phyloP scores from a whole-genome alignment of 257 asterid genomes.

The Coffea canephora region DNA sequence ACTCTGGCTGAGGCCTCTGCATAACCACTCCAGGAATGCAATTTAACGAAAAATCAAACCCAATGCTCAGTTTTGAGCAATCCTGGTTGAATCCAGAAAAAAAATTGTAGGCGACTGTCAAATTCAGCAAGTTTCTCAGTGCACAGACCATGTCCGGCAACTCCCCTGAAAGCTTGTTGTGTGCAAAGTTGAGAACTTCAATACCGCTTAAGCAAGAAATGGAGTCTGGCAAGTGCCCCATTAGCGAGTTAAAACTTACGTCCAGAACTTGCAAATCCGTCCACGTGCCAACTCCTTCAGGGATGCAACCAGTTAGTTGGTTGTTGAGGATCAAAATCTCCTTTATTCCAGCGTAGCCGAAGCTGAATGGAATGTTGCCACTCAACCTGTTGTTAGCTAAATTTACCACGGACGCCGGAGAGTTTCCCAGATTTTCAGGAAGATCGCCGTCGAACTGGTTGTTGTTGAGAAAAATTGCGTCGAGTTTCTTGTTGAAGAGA shows the following conservation, averaged over 20 bases:
- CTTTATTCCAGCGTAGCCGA: conserved; percentile 53
- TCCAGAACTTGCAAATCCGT: conserved; percentile 72
- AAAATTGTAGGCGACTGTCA: conserved; percentile 75
- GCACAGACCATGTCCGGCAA: conserved; percentile 74
- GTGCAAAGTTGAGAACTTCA: conserved; percentile 71
- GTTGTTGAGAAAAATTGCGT: conserved; percentile 77
- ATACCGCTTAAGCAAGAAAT: conserved; percentile 63
- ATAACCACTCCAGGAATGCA: conserved; percentile 70
- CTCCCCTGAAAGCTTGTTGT: conserved; percentile 69
- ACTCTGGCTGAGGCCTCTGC: conserved; percentile 80
- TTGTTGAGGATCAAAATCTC: conserved; percentile 79
- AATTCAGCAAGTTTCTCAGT: conserved; percentile 48
- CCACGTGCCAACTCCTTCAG: conserved; percentile 85
- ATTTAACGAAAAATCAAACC: conserved; percentile 75
- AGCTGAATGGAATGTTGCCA: conserved; percentile 70
- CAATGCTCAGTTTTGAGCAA: conserved; percentile 53
- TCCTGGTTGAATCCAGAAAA: conserved; percentile 72
- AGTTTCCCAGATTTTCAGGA: conserved; percentile 69
- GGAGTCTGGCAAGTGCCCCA: conserved; percentile 76
- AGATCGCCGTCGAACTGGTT: conserved; percentile 57
- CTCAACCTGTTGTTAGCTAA: conserved; percentile 66
- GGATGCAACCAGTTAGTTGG: conserved; percentile 81
- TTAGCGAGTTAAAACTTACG: conserved; percentile 59
- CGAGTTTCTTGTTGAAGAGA: conserved; percentile 64
- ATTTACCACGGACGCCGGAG: conserved; percentile 84